Conservation (phyloP, 768 basidiomycete genomes). For the Mrakia blollopis region DNA sequence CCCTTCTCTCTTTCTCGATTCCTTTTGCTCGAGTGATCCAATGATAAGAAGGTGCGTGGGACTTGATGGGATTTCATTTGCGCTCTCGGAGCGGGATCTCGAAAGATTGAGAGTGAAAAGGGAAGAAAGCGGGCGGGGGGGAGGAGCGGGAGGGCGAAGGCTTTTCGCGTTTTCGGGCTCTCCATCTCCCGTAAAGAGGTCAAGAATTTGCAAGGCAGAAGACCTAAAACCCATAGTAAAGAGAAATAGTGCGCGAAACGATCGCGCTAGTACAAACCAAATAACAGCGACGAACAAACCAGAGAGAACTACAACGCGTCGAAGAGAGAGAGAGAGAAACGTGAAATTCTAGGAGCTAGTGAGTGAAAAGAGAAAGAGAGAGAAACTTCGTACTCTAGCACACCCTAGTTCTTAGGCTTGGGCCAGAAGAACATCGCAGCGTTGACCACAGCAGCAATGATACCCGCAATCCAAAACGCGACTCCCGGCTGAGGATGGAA, state of each 20-base stretch:
- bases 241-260: background rate
- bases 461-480: constrained; percentile 45
- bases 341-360: too few species aligned
- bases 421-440: constrained; percentile 3
- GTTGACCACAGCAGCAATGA: constrained; percentile 23
- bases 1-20: too few species aligned
- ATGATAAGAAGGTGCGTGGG: background rate
- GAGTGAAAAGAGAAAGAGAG: background rate
- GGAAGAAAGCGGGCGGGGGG: background rate
- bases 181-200: too few species aligned
- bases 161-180: too few species aligned
- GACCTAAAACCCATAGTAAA: background rate
- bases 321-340: background rate
- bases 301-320: background rate
- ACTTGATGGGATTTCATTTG: background rate
- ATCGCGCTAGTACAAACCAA: background rate
- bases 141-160: too few species aligned
- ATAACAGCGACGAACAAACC: background rate
- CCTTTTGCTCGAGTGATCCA: too few species aligned
- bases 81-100: background rate
- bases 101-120: background rate
- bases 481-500: constrained; percentile 49
- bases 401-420: constrained; percentile 17
- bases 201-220: background rate
- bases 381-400: background rate